phyloP scores from a whole-genome alignment of 2,329 filamentous ascomycete genomes.

The Colletotrichum sp. region DNA sequence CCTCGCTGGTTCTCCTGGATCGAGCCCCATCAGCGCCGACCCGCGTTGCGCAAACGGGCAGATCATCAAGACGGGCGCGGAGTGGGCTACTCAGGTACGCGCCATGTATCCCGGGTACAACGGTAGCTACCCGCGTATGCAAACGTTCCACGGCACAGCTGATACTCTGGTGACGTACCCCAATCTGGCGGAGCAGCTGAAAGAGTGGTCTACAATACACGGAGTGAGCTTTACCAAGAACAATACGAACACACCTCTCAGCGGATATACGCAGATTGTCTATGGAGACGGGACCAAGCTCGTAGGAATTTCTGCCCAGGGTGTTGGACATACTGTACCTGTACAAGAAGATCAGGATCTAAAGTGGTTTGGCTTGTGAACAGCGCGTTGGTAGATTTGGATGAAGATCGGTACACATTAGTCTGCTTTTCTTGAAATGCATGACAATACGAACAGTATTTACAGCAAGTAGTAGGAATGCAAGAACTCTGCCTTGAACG shows the following conservation, averaged over 20 bases:
- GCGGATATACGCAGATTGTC: constrained; percentile 33
- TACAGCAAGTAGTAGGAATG: not conserved
- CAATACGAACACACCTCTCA: constrained; percentile 28
- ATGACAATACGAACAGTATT: not conserved
- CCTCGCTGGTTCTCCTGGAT: constrained; percentile 23
- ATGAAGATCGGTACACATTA: not conserved
- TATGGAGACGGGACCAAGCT: constrained; percentile 37
- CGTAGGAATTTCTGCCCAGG: constrained; percentile 31
- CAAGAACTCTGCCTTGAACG: not conserved
- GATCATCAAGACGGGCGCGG: constrained; percentile 37
- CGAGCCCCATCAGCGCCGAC: constrained; percentile 27
- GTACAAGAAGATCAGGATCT: constrained; percentile 24
- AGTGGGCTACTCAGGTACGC: constrained; percentile 48
- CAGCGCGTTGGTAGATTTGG: not conserved
- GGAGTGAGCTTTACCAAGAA: constrained; percentile 26
- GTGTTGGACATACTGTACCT: constrained; percentile 34
- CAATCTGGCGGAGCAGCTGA: constrained; percentile 23
- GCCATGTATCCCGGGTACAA: constrained; percentile 34
- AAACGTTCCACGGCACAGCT: constrained; percentile 33
- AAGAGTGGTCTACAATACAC: constrained; percentile 24
- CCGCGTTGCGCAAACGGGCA: constrained; percentile 45
- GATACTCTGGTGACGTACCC: constrained; percentile 41
- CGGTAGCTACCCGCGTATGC: constrained; percentile 33
- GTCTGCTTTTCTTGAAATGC: not conserved
- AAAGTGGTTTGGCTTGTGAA: constrained; percentile 23